A percentile compares a stretch with the other conserved stretches of the same genome.
Evolutionary conservation across 768 basidiomycete species (phyloP).

Genomic region (Tubosaeta sp.): DNA sequence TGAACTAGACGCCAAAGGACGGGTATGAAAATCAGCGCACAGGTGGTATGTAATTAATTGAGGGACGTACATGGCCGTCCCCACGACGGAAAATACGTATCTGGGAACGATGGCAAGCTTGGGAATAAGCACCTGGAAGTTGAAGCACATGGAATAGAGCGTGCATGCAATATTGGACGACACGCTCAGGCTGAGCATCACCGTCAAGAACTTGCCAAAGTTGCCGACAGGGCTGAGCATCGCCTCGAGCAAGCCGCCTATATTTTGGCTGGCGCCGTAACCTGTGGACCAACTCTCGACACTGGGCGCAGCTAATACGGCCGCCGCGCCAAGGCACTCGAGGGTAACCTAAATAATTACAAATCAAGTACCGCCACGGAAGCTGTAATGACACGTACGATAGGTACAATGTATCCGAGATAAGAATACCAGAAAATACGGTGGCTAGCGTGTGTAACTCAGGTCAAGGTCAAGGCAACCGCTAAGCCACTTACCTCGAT

Average conservation of each 20-base stretch:
- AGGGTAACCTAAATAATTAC: constrained; percentile 29
- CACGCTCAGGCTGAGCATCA: constrained; percentile 70
- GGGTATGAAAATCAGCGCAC: constrained; percentile 5
- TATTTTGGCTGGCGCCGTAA: constrained; percentile 48
- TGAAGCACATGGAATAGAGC: constrained; percentile 76
- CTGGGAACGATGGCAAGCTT: constrained; percentile 55
- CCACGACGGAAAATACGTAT: constrained; percentile 64
- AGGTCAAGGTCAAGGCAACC: constrained; percentile 1
- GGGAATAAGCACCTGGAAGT: constrained; percentile 67
- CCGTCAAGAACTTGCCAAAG: constrained; percentile 70
- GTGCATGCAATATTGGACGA: constrained; percentile 79
- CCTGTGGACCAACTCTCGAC: constrained; percentile 55
- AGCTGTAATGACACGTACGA: constrained; percentile 39
- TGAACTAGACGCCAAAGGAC: constrained; percentile 37
- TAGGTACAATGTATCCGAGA: constrained; percentile 57
- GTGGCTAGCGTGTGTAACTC: constrained; percentile 35
- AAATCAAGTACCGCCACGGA: neutral
- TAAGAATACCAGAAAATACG: constrained; percentile 64
- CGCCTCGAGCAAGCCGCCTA: constrained; percentile 62
- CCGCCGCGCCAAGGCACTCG: constrained; percentile 65
- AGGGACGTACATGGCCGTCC: constrained; percentile 58
- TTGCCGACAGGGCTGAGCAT: constrained; percentile 57
- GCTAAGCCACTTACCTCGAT: constrained; percentile 41
- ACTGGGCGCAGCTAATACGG: constrained; percentile 50
- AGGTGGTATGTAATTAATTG: neutral